phyloP scores from a whole-genome alignment of 495 filamentous ascomycete genomes.

The Poronia punctata region DNA sequence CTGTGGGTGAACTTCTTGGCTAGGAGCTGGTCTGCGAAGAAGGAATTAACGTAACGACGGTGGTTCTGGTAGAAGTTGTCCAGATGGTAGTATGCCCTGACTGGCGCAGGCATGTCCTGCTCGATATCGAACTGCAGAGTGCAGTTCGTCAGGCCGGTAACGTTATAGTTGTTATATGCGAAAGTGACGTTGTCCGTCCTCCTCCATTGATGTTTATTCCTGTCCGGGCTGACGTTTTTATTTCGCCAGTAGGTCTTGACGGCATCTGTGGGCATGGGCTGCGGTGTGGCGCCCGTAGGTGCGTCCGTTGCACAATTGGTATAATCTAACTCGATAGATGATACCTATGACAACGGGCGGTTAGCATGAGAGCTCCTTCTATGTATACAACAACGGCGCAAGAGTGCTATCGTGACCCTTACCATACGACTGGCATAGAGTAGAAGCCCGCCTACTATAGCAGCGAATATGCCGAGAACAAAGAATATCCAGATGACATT shows the following conservation, averaged over 20 bases:
- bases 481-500: constrained; percentile 90
- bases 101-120: constrained; percentile 66
- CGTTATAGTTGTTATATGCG: constrained; percentile 15
- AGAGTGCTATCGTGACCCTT: constrained; percentile 3
- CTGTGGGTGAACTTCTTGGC: constrained; percentile 56
- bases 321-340: constrained; percentile 88
- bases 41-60: constrained; percentile 85
- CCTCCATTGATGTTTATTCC: constrained; percentile 23
- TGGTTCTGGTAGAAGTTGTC: constrained; percentile 99
- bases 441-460: constrained; percentile 76
- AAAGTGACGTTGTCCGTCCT: constrained; percentile 15
- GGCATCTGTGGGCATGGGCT: constrained; percentile 45
- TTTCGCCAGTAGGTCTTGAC: constrained; percentile 60
- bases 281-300: constrained; percentile 24
- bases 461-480: constrained; percentile 76
- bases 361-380: background rate
- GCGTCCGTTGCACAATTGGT: constrained; percentile 59
- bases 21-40: constrained; percentile 74
- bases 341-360: constrained; percentile 51
- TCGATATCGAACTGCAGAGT: constrained; percentile 69
- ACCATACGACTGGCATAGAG: constrained; percentile 77
- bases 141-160: constrained; percentile 43
- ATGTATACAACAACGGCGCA: too few species aligned
- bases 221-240: constrained; percentile 19
- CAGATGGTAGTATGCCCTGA: constrained; percentile 88